Evolutionary conservation across 495 filamentous ascomycete genomes (phyloP), one percentile per base, ranked within the genome.

Genomic region (Pyronema domesticum): DNA sequence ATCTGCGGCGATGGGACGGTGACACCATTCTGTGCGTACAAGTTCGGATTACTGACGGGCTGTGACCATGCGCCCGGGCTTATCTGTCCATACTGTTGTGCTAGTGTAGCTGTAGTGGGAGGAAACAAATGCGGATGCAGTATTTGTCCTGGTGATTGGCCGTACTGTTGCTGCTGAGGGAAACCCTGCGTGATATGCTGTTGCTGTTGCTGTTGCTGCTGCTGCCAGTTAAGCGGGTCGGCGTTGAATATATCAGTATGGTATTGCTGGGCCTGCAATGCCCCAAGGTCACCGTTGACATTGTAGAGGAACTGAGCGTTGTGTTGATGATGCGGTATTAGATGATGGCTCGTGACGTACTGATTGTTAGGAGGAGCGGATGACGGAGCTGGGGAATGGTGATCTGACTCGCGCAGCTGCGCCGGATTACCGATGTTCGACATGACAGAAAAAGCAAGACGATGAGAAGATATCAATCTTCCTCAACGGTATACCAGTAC

Each of bases 261-360:
- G 19, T n/a, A 53, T 17, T 53, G 50, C 7, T 35, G 42, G 10
- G 35, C 13, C 18, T 53, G 50, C 5, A 53, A 19, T 9, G 36
- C 50, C 7, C 35, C 35, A 34, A 53, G 50, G 23, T 53, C 50
- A 17, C 50, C 50, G 42, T 53, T 53, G n/a, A 9, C 50, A 30
- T 30, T 30, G n/a, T 53, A 53, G 37, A 53, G 11, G 13, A 53
- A 53, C 37, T 53, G 50, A 33, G 17, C 19, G 37, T 43, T 53
- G 7, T 53, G 50, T 8, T 40, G 50, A 43, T 43, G 39, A 17
- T 17, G 13, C 17, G 13, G 39, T 30, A 30, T 30, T 30, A 30
- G 23, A 34, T 53, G 50, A 42, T 53, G 45, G 18, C 45, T 40
- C 15, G 10, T 35, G 14, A 8, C 8, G 7, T 53, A 37, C 5